These are phyloP conservation scores for Tetrahymena borealis DNA, from an alignment of 73 alveolate genomes.

Conservation along the genomic window DNA sequence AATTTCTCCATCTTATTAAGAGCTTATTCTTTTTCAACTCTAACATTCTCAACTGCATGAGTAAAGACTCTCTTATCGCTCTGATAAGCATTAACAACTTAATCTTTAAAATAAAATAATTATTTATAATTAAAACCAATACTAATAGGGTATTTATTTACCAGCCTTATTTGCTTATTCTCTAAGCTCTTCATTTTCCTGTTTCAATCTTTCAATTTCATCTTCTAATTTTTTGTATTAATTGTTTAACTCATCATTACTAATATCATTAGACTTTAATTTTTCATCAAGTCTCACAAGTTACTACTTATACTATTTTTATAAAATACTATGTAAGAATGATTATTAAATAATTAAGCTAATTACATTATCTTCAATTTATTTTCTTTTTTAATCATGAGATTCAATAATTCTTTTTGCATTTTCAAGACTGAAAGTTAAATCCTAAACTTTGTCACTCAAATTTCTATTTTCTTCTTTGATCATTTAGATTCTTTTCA, in stretches of 20 bases:
- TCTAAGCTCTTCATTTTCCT: constrained; percentile 3
- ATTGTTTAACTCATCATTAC: neutral
- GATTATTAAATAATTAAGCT: neutral
- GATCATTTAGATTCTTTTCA: neutral
- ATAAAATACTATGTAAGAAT: too few species aligned
- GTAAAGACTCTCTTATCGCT: constrained; percentile 28
- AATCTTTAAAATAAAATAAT: neutral
- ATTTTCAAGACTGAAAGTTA: neutral
- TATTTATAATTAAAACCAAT: neutral
- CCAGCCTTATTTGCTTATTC: constrained; percentile 22
- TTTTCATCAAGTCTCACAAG: neutral
- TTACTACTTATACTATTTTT: neutral
- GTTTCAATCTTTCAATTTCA: neutral
- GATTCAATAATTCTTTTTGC: neutral
- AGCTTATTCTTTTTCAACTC: constrained; percentile 13
- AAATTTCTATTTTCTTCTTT: neutral
- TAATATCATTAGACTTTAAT: neutral
- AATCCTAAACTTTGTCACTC: neutral
- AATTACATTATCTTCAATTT: neutral
- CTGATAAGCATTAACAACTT: constrained; percentile 33
- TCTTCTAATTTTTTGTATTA: constrained; percentile 19
- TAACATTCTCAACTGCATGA: constrained; percentile 16
- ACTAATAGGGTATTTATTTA: neutral
- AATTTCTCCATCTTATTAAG: neutral
- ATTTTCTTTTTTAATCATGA: neutral